A percentile compares a stretch with the other conserved stretches of the same genome.
These are phyloP conservation scores for Cytospora piceae DNA, from an alignment of 2,329 filamentous ascomycete species.

Conservation along the genomic window DNA sequence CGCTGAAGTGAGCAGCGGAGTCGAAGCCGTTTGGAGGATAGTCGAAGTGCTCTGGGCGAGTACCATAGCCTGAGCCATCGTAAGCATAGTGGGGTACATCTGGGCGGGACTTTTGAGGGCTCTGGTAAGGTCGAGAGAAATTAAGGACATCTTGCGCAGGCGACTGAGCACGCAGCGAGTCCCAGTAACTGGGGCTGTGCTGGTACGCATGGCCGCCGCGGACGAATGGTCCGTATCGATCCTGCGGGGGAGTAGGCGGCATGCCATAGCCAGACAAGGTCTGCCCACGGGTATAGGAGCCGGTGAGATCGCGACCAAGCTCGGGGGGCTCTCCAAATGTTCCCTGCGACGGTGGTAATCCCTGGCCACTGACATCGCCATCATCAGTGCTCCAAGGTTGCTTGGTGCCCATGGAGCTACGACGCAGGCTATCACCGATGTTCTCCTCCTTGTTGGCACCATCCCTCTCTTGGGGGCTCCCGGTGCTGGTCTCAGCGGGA, in stretches of 20 bases:
- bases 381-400: not conserved
- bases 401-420: not conserved
- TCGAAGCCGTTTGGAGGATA: slow-evolving; percentile 5
- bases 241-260: slow-evolving; percentile 15
- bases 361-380: not conserved
- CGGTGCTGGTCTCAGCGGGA: slow-evolving; percentile 26
- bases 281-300: not conserved
- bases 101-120: not conserved
- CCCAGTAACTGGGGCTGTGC: not conserved
- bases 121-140: slow-evolving; percentile 5
- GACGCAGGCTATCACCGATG: slow-evolving; percentile 17
- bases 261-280: slow-evolving; percentile 1
- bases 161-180: not conserved
- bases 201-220: not conserved
- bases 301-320: not conserved
- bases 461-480: slow-evolving; percentile 24
- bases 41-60: not conserved
- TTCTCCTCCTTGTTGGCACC: not conserved
- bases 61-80: not conserved
- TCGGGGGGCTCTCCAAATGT: not conserved
- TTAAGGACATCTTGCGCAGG: slow-evolving; percentile 6
- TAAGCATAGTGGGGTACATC: not conserved
- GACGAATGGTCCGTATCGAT: not conserved
- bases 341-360: not conserved
- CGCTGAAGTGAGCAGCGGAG: slow-evolving; percentile 24